Conservation (phyloP, 139 green algal genomes). For the Dunaliella sp. region DNA sequence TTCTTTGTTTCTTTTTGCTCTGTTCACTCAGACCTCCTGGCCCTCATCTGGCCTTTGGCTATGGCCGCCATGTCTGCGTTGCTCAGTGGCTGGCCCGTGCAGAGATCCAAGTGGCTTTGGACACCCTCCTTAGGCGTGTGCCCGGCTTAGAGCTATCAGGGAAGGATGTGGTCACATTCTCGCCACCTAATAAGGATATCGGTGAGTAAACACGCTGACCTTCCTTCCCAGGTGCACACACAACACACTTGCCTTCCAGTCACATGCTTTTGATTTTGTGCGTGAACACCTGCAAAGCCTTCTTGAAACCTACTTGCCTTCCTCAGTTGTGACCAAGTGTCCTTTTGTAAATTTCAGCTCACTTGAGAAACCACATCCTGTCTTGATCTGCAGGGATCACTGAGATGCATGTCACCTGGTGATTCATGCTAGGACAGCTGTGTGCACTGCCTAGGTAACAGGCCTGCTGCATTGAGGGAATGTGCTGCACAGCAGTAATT, state of each 20-base stretch:
- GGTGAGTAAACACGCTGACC: no score
- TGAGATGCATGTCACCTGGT: background rate
- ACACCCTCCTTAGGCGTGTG: background rate
- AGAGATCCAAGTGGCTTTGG: conserved; percentile 29
- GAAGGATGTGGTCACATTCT: background rate
- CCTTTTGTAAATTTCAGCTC: no score
- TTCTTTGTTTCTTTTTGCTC: background rate
- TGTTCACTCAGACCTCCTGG: background rate
- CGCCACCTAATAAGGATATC: background rate
- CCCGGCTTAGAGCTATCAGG: background rate
- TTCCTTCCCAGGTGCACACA: no score
- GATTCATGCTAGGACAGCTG: background rate
- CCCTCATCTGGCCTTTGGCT: conserved; percentile 24
- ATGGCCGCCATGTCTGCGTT: conserved; percentile 37
- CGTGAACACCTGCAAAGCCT: no score
- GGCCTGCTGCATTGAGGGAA: no score
- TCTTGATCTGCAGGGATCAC: no score
- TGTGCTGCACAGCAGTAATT: no score
- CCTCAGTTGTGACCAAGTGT: no score
- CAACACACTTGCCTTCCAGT: no score
- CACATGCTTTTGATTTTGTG: no score
- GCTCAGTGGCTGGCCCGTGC: conserved; percentile 26
- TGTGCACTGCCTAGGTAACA: background rate
- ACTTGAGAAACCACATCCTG: no score
- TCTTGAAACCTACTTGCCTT: no score